Conservation (phyloP, 192 early-diverging fungal species). For the Allomyces macrogynus region DNA sequence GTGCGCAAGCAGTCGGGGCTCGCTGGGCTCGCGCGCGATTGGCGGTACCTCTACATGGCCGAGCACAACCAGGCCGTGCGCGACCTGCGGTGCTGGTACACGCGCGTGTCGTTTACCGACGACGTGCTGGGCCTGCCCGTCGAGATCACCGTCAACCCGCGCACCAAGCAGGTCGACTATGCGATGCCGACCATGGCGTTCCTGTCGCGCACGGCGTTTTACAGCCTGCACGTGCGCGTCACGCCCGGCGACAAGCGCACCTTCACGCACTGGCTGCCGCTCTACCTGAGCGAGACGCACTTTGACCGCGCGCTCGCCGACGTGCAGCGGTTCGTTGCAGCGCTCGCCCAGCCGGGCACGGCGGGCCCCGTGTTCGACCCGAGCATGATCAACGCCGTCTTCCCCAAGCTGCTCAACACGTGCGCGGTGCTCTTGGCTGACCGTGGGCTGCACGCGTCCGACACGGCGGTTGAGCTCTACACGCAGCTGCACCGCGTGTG, state of each 20-base stretch:
- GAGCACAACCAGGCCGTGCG: slow-evolving; percentile 3
- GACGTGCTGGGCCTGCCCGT: slow-evolving; percentile 15
- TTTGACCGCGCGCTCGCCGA: too few species aligned
- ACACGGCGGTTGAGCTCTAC: slow-evolving; percentile 9
- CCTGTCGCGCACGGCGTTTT: slow-evolving; percentile 7
- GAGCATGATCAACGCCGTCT: slow-evolving; percentile 9
- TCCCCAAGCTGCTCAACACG: slow-evolving; percentile 19
- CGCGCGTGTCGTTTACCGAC: slow-evolving; percentile 10
- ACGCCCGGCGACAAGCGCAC: too few species aligned
- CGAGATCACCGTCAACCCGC: slow-evolving; percentile 15
- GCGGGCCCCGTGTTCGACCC: slow-evolving; percentile 9
- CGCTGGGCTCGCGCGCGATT: too few species aligned
- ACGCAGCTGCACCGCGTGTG: slow-evolving; percentile 15
- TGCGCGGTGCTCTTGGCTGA: slow-evolving; percentile 5
- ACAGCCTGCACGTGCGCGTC: slow-evolving; percentile 8
- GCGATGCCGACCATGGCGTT: slow-evolving; percentile 10
- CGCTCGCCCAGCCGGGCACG: slow-evolving; percentile 3
- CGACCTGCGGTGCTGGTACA: slow-evolving; percentile 12
- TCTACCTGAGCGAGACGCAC: too few species aligned
- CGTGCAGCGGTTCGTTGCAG: too few species aligned
- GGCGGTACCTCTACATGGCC: too few species aligned
- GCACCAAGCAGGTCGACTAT: slow-evolving; percentile 12
- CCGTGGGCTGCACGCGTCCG: slow-evolving; percentile 7
- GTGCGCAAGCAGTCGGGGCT: too few species aligned
- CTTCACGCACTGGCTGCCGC: too few species aligned